Base-by-base conservation (phyloP, 768 basidiomycete species). In the Lanmaoa pseudosensibilis region DNA sequence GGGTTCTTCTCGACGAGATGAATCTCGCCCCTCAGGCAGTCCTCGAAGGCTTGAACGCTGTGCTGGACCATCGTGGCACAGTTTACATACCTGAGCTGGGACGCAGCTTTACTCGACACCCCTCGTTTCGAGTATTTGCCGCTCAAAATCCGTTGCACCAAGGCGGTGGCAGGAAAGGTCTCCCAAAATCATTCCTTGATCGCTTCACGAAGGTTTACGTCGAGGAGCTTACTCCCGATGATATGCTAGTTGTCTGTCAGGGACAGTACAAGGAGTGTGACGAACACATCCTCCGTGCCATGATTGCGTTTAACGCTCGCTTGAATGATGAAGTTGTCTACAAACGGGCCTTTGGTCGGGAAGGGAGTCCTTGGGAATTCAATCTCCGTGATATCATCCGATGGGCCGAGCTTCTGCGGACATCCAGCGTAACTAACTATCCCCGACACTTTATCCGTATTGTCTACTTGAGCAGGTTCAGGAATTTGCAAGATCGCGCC, bases 1-100 rank as follows among this genome's bases (percentile, higher is more conserved):
- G 97, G 97, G 96, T 98, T 6, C 83, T 99, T 7, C 81, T 99
- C 11, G 97, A 99, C 68, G 97, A 99, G 71, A 98, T 99, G 97
- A 99, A 99, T 68, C 80, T 99, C 38, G 96, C 96, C 0, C 92
- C 96, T 32, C 96, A 99, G 67, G 88, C 97, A 0, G 88, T 99
- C 5, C 83, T 99, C 2, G 97, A 99, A 74, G 97, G 97, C 30
- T 82, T 99, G 39, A 99, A 99, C 67, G 94, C 97, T 1, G 85
- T 96, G 11, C 75, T 99, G 32, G 97, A 99, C 72, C 96, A 98
- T 72, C 86, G 97, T 50, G 96, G 97, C 30, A 85, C 88, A 1
- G 93, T 97, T 25, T 98, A 87, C 72, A 88, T 99, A 40, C 97
- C 97, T 3, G 97, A 98, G 69, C 83, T 99, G 12, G 92, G 90